These are phyloP conservation scores for Geranomyces variabilis DNA, from an alignment of 192 early-diverging fungal genomes.

Conservation along the genomic window DNA sequence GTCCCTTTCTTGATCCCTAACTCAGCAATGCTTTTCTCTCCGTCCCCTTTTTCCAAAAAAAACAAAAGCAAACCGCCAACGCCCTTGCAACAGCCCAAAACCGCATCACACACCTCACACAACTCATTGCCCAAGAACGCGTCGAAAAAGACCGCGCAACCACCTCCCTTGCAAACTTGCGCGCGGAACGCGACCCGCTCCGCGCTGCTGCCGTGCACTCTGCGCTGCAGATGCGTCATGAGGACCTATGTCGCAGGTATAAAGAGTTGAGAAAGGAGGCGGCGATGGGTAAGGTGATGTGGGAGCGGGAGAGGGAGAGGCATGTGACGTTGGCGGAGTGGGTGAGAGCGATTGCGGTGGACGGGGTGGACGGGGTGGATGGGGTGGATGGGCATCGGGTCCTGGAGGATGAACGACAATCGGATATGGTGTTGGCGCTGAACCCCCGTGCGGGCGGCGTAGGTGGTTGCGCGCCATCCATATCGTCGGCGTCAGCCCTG, in stretches of 20 bases:
- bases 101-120: slow-evolving; percentile 16
- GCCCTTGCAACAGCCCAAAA: slow-evolving; percentile 17
- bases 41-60: slow-evolving; percentile 6
- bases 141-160: neutral
- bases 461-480: too few relatives aligned
- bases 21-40: neutral
- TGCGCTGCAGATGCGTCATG: slow-evolving; percentile 18
- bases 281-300: slow-evolving; percentile 4
- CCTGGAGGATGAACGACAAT: too few relatives aligned
- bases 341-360: neutral
- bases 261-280: slow-evolving; percentile 15
- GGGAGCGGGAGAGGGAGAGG: slow-evolving; percentile 24
- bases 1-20: too few relatives aligned
- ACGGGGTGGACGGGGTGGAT: neutral
- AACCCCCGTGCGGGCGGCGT: too few relatives aligned
- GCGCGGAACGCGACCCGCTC: neutral
- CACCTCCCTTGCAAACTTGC: neutral
- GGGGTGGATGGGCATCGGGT: neutral
- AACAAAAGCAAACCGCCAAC: slow-evolving; percentile 31
- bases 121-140: neutral
- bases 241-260: slow-evolving; percentile 29
- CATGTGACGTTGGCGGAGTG: slow-evolving; percentile 13
- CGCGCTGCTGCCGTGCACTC: slow-evolving; percentile 24
- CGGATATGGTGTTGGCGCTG: too few relatives aligned
- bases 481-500: too few relatives aligned